A percentile compares a stretch with the other conserved stretches of the same genome.
phyloP scores from a whole-genome alignment of 306 rosid genomes.

The Corylus avellana region DNA sequence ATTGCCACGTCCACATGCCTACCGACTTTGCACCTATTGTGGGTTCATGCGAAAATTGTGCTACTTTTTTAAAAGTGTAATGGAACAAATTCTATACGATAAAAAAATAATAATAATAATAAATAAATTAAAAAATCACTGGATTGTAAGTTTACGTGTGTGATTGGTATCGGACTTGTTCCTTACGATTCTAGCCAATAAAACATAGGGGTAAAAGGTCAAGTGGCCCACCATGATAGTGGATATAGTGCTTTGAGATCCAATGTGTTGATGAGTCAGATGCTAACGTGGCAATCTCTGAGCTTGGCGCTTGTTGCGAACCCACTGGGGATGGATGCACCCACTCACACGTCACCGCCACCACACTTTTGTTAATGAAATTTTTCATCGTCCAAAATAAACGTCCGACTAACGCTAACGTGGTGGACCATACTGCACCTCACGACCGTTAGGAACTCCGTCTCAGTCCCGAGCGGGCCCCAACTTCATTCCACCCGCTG shows the following conservation, averaged over 20 bases:
- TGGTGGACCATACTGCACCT: constrained; percentile 22
- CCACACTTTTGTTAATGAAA: not conserved
- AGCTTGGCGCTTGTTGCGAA: not conserved
- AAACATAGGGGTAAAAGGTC: too few relatives aligned
- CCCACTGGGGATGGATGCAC: not conserved
- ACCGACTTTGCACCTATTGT: not conserved
- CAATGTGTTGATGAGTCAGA: not conserved
- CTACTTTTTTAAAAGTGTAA: not conserved
- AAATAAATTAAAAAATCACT: too few relatives aligned
- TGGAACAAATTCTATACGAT: not conserved
- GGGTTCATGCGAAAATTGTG: not conserved
- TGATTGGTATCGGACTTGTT: too few relatives aligned
- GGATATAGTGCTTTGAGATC: not conserved
- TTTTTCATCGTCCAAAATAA: not conserved
- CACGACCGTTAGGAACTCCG: constrained; percentile 56
- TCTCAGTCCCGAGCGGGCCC: constrained; percentile 39
- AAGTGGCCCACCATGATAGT: not conserved
- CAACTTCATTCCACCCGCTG: not conserved
- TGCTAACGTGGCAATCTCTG: not conserved
- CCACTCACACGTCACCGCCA: constrained; percentile 1
- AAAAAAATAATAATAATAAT: too few relatives aligned
- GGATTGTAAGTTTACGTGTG: too few relatives aligned
- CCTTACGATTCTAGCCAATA: too few relatives aligned
- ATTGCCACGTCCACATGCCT: not conserved
- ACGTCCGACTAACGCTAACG: constrained; percentile 21